Evolutionary conservation across 305 asterid species (phyloP).

Genomic region (Solanum hybrid): DNA sequence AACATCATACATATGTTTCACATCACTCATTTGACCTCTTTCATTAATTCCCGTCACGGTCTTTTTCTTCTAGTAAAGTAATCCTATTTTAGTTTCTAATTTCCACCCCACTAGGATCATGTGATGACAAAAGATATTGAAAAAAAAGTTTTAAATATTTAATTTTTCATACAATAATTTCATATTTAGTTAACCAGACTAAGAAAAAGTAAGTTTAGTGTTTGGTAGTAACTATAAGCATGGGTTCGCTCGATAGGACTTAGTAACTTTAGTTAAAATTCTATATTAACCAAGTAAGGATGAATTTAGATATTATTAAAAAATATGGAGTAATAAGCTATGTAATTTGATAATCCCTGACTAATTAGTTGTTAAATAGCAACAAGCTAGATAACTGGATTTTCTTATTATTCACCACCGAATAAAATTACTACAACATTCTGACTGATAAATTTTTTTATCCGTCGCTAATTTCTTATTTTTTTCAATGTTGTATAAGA

Average conservation of each 20-base stretch:
- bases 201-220: background rate
- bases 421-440: too few species aligned
- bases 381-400: too few species aligned
- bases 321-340: too few species aligned
- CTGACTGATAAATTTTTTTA: accelerated
- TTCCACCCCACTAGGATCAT: background rate
- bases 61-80: background rate
- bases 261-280: background rate
- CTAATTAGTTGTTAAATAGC: too few species aligned
- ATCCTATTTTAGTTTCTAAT: background rate
- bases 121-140: background rate
- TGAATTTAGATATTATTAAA: too few species aligned
- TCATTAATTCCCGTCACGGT: background rate
- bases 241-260: background rate
- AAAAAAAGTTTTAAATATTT: background rate
- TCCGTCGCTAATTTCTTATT: background rate
- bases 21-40: background rate
- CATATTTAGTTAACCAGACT: too few species aligned
- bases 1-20: background rate
- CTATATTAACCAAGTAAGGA: background rate
- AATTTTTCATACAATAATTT: background rate
- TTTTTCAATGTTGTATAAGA: too few species aligned
- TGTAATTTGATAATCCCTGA: too few species aligned
- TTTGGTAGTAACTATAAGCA: background rate
- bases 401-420: too few species aligned